These are phyloP conservation scores for Lactarius sp. DNA, from an alignment of 768 basidiomycete genomes.

Conservation along the genomic window DNA sequence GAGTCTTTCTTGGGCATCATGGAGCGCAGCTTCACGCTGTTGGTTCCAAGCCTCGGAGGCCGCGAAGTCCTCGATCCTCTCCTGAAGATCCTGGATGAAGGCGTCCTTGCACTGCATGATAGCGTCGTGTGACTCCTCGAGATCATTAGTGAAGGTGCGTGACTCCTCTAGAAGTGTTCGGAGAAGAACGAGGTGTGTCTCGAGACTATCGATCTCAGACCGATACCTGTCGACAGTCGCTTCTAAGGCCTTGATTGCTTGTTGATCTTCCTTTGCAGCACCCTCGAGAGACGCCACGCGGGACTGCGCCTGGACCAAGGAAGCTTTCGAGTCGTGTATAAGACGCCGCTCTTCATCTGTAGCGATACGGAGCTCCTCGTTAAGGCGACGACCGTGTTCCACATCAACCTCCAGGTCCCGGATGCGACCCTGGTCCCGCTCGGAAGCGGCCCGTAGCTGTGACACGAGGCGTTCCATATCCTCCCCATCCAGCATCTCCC, in stretches of 20 bases:
- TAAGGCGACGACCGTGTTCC: conserved; percentile 5
- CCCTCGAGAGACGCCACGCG: conserved; percentile 10
- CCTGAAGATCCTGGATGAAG: conserved; percentile 24
- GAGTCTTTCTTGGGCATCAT: conserved; percentile 20
- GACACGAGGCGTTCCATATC: background rate
- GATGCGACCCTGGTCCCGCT: conserved; percentile 8
- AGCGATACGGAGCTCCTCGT: conserved; percentile 8
- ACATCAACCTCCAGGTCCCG: conserved; percentile 16
- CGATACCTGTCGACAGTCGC: conserved; percentile 3
- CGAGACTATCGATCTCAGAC: conserved; percentile 11
- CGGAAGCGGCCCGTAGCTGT: conserved; percentile 5
- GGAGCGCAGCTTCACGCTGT: conserved; percentile 14
- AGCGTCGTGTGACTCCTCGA: conserved; percentile 20
- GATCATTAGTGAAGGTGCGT: conserved; percentile 17
- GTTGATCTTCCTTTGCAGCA: conserved; percentile 12
- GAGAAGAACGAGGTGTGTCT: conserved; percentile 17
- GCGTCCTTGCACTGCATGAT: conserved; percentile 23
- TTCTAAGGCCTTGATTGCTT: conserved; percentile 10
- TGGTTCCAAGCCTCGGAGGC: background rate
- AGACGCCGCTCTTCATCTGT: conserved; percentile 7
- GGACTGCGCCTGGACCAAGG: conserved; percentile 5
- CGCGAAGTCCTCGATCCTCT: conserved; percentile 12
- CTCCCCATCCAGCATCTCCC: background rate
- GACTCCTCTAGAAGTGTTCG: conserved; percentile 20
- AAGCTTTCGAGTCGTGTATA: conserved; percentile 1